Base-by-base conservation (phyloP, 2,329 filamentous ascomycete genomes). In the Botrytis squamosa region DNA sequence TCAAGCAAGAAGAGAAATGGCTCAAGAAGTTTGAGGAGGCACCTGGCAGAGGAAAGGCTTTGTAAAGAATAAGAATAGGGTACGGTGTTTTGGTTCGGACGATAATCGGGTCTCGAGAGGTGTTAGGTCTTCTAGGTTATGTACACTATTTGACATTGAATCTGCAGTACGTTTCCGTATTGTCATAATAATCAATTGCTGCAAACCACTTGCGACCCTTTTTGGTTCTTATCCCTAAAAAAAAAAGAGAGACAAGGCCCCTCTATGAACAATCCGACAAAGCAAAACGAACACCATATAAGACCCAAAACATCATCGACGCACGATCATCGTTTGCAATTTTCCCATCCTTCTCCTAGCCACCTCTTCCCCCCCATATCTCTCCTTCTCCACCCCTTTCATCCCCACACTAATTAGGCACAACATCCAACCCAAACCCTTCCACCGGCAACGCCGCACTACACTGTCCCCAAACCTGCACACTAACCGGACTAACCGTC, bases 1-100 rank as follows among this genome's bases (percentile, higher is more conserved):
- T 89, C 76, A 85, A 86, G 71, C 86, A 87, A 76, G 84, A 87
- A 72, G 84, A 85, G 1, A 81, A 81, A 73, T 89, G 87, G 86
- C 83, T 81, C 73, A 77, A 77, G 4, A 87, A 82, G 66, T 89
- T 89, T 75, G 85, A 86, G 67, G 77, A 79, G 14, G 87, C 87
- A 0, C 81, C 83, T 3, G 87, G 86, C 7, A 83, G 82, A 73
- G 86, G 86, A 4, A 86, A 85, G 75, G 84, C 81, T 65, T 66
- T 46, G 36, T 63, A 46, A 20, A 9, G 46, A 46, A 29, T 49
- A n/a, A 10, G 22, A 18, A 40, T 8, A 55, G 22, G 25, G 20
- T 22, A 33, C 29, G 57, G 46, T 40, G 40, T 46, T 66, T 33
- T 29, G 22, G 29, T 55, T 75, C n/a, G 9, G 22, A 22, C 42